Conservation (phyloP, 768 basidiomycete species). For the Porpolomopsis calyptriformis region DNA sequence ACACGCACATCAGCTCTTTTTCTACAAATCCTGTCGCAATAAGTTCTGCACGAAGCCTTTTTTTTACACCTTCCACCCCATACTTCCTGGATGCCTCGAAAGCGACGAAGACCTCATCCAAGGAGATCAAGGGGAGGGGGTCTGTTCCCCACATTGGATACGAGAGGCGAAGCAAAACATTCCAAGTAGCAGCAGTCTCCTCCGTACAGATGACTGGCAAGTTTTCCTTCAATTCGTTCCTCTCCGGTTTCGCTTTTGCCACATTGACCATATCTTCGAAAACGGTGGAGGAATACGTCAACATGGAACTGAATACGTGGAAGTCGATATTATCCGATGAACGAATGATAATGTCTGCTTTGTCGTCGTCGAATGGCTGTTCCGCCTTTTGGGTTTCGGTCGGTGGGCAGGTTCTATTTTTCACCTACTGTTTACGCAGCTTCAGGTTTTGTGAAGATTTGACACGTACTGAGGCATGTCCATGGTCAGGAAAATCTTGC, state of each 20-base stretch:
- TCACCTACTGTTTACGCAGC: too few species aligned
- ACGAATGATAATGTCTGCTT: slow-evolving; percentile 18
- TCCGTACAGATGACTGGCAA: not conserved
- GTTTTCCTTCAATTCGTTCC: not conserved
- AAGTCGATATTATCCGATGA: slow-evolving; percentile 23
- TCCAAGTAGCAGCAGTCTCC: not conserved
- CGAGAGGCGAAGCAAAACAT: slow-evolving; percentile 1
- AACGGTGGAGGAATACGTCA: slow-evolving; percentile 21
- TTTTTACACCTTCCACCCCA: slow-evolving; percentile 19
- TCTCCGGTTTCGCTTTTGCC: slow-evolving; percentile 6
- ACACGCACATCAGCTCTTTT: slow-evolving; percentile 26
- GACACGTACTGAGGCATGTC: too few species aligned
- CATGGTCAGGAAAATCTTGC: too few species aligned
- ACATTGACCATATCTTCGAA: slow-evolving; percentile 23
- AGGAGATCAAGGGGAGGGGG: slow-evolving; percentile 16
- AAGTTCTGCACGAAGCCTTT: slow-evolving; percentile 22
- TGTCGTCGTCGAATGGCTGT: slow-evolving; percentile 11
- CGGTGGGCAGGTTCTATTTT: too few species aligned
- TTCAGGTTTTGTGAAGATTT: too few species aligned
- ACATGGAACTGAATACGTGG: slow-evolving; percentile 17
- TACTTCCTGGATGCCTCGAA: slow-evolving; percentile 20
- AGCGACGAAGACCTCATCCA: slow-evolving; percentile 5
- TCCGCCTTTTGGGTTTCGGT: not conserved
- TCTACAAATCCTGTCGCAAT: slow-evolving; percentile 22
- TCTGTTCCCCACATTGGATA: not conserved